Percentiles rank a stretch among this genome's conserved stretches.
These are phyloP conservation scores for Selenicereus undatus DNA, from an alignment of 148 eudicot species.

Conservation along the genomic window DNA sequence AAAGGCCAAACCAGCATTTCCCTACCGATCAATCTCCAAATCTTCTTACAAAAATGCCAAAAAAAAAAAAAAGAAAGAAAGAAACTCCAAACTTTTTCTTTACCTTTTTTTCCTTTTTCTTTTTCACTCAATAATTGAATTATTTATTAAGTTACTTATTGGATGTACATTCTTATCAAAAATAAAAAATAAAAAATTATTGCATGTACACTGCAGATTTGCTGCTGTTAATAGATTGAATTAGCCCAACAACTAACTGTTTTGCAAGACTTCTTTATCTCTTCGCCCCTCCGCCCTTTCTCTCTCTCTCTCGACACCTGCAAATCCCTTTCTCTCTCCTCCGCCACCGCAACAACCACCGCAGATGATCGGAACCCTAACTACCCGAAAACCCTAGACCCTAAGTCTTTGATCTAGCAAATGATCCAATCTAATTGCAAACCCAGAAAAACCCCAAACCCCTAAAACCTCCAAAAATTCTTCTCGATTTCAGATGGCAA, in stretches of 20 bases:
- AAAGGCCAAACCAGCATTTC: too few species aligned
- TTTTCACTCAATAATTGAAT: constrained; percentile 1
- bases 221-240: constrained; percentile 3
- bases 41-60: too few species aligned
- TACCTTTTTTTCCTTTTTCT: too few species aligned
- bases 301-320: constrained; percentile 7
- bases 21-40: background rate
- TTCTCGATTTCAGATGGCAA: background rate
- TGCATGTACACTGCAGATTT: background rate
- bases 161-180: too few species aligned
- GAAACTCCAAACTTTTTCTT: too few species aligned
- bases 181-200: too few species aligned
- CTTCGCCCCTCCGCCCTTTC: too few species aligned
- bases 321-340: background rate
- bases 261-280: background rate
- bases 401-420: background rate
- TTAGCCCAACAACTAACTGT: background rate
- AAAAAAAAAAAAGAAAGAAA: too few species aligned
- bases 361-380: background rate
- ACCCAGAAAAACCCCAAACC: background rate
- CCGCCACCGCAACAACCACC: background rate
- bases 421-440: background rate
- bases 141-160: too few species aligned
- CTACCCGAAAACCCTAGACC: background rate
- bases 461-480: background rate